These are phyloP conservation scores for Phytophthora multivora DNA, from an alignment of 352 stramenopile species.

Conservation along the genomic window DNA sequence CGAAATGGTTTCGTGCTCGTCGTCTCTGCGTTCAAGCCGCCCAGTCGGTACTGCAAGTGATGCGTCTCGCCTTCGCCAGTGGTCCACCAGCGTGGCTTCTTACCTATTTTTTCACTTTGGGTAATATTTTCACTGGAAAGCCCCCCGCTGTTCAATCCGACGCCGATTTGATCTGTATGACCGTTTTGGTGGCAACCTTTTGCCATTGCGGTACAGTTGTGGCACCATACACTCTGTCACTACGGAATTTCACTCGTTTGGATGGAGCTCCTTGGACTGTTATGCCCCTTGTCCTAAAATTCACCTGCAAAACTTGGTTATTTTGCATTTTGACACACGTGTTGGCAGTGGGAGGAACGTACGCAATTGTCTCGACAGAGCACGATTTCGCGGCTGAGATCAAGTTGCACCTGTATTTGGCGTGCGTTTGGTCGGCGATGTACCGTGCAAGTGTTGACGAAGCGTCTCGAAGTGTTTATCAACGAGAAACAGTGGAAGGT, in stretches of 20 bases:
- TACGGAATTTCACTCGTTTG: neutral
- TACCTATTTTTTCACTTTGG: slow-evolving; percentile 6
- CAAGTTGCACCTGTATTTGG: neutral
- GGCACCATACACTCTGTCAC: neutral
- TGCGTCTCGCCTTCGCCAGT: neutral
- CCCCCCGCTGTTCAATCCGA: slow-evolving; percentile 6
- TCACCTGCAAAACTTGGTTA: neutral
- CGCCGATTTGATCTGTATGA: slow-evolving; percentile 8
- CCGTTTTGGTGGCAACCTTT: neutral
- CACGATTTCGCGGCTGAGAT: neutral
- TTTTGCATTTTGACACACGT: neutral
- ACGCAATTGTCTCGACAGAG: neutral
- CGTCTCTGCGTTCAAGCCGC: neutral
- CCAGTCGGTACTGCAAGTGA: neutral
- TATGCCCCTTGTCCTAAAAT: neutral
- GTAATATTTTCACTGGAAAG: slow-evolving; percentile 3
- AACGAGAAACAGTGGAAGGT: neutral
- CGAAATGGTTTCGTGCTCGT: neutral
- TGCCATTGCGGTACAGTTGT: neutral
- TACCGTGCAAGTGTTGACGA: neutral
- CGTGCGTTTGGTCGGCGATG: neutral
- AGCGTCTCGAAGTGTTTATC: neutral
- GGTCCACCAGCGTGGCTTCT: neutral
- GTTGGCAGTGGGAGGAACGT: neutral
- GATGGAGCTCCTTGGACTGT: neutral